Conservation (phyloP, 2,329 filamentous ascomycete genomes). For the Monilinia fructigena region DNA sequence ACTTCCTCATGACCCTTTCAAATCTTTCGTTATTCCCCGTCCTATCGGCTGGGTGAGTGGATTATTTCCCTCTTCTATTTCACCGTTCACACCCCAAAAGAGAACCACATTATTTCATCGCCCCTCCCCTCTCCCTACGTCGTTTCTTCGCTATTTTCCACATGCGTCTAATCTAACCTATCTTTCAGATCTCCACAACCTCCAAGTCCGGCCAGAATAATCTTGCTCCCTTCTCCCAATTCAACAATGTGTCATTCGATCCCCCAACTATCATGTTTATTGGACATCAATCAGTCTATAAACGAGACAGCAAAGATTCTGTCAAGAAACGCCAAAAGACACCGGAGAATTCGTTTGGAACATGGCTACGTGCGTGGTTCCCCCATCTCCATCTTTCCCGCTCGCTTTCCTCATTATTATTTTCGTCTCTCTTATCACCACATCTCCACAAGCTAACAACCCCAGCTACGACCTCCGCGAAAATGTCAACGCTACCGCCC, state of each 20-base stretch:
- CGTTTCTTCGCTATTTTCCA: too few relatives aligned
- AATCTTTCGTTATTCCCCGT: constrained; percentile 22
- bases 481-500: neutral
- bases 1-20: constrained; percentile 26
- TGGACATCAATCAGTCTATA: constrained; percentile 25
- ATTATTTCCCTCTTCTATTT: neutral
- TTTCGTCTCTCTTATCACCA: neutral
- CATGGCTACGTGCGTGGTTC: constrained; percentile 26
- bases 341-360: constrained; percentile 30
- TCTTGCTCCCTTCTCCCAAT: constrained; percentile 26
- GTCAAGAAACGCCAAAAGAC: constrained; percentile 26
- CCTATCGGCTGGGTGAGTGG: constrained; percentile 15
- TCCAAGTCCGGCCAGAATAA: constrained; percentile 25
- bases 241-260: constrained; percentile 28
- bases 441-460: neutral
- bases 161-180: neutral
- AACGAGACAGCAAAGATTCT: constrained; percentile 24
- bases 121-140: neutral
- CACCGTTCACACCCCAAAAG: neutral
- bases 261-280: constrained; percentile 27
- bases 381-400: too few relatives aligned
- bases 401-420: neutral
- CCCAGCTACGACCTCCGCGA: constrained; percentile 3
- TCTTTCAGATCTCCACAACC: constrained; percentile 19
- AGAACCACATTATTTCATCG: too few relatives aligned